Percentiles rank a stretch among this genome's conserved stretches.
Evolutionary conservation across 176 grass and related monocot species (phyloP).

Genomic region (Pharus latifolius): DNA sequence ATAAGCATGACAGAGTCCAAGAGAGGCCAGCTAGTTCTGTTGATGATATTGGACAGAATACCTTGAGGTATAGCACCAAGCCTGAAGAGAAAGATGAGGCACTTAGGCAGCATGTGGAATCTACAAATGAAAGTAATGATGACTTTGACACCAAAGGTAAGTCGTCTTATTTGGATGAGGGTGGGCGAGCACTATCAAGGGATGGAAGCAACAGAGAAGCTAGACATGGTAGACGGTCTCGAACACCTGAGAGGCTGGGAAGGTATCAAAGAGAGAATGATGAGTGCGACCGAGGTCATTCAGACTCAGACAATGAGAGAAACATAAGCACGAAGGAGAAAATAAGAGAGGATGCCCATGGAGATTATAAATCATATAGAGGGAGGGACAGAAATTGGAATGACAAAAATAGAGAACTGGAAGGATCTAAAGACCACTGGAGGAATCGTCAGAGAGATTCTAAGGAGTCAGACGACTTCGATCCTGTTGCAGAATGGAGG

Average conservation of each 20-base stretch:
- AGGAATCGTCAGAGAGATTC: slow-evolving; percentile 24
- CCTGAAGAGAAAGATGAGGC: neutral
- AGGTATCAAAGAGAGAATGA: slow-evolving; percentile 28
- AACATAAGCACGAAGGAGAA: slow-evolving; percentile 23
- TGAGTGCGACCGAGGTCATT: slow-evolving; percentile 28
- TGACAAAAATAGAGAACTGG: slow-evolving; percentile 33
- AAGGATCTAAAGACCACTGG: slow-evolving; percentile 41
- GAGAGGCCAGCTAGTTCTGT: slow-evolving; percentile 1
- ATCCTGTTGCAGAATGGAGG: slow-evolving; percentile 19
- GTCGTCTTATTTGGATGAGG: slow-evolving; percentile 23
- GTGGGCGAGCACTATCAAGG: neutral
- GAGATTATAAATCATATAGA: slow-evolving; percentile 21
- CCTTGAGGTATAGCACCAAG: neutral
- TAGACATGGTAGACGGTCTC: slow-evolving; percentile 10
- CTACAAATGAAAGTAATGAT: neutral
- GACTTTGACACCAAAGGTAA: slow-evolving; percentile 15
- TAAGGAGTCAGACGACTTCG: slow-evolving; percentile 35
- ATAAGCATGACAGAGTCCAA: slow-evolving; percentile 1
- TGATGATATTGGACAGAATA: slow-evolving; percentile 1
- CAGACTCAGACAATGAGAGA: slow-evolving; percentile 46
- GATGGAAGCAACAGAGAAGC: slow-evolving; percentile 18
- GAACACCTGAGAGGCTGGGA: slow-evolving; percentile 26
- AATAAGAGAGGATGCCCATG: slow-evolving; percentile 15
- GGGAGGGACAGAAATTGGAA: slow-evolving; percentile 26
- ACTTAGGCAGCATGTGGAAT: neutral